Evolutionary conservation across 2,329 filamentous ascomycete genomes (phyloP), one percentile per base, ranked within the genome.

Genomic region (Hypocrella siamensis): DNA sequence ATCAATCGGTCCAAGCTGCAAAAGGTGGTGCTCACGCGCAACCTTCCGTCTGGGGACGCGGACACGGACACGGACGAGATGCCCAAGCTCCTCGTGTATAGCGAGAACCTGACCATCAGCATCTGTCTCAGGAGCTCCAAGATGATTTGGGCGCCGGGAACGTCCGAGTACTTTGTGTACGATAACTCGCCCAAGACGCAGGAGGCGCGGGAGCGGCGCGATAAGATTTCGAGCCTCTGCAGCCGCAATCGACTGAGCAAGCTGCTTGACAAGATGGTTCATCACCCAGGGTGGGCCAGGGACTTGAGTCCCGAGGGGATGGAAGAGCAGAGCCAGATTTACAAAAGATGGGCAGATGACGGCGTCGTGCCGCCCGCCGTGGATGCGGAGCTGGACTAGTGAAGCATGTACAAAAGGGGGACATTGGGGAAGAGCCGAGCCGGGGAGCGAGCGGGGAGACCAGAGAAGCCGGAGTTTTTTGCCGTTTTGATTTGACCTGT

Each of bases 91-190:
- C 44, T 80, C 5, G 61, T 69, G 5, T 76, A 71, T 42, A 60
- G 72, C 36, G 80, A 86, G 44, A 71, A 76, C 14, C 56, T 88
- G 26, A 67, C 73, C 9, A 68, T 84, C 26, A 74, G 77, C 38
- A 79, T 88, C 47, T 84, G 77, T 45, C 67, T 83, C 11, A 80
- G 79, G 52, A 81, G 73, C 34, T 84, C 79, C 48, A 80, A 82
- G 55, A 78, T 88, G 46, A 63, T 81, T n/a, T 86, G 79, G 60
- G 74, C 75, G 34, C 70, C 77, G 2, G 65, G 65, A 19, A 81
- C 77, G 15, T 67, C 66, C 6, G 82, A 86, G 46, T 82, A 68
- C 55, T 80, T 71, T 39, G 55, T 80, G 49, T 84, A 77, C 53
- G 79, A 80, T 43, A 70, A 76, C 46, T 66, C 70, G 40, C 64